These are phyloP conservation scores for Achlya hypogyna DNA, from an alignment of 352 stramenopile species.

Conservation along the genomic window DNA sequence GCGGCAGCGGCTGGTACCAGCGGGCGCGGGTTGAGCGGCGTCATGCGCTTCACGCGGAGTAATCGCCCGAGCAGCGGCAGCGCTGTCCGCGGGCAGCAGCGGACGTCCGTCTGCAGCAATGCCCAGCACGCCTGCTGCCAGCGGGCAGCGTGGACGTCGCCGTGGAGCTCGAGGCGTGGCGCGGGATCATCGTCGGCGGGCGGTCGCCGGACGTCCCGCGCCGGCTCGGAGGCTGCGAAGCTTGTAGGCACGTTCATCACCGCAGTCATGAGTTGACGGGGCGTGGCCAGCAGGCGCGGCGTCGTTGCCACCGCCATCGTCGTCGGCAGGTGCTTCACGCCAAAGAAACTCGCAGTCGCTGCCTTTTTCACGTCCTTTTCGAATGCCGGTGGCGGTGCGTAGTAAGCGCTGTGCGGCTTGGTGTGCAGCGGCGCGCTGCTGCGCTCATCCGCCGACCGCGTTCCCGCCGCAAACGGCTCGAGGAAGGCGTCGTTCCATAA, in stretches of 20 bases:
- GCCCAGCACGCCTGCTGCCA: constrained; percentile 17
- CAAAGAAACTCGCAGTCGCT: constrained; percentile 60
- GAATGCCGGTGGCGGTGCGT: constrained; percentile 48
- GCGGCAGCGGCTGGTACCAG: background rate
- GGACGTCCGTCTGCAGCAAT: background rate
- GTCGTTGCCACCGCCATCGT: constrained; percentile 46
- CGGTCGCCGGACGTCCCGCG: constrained; percentile 20
- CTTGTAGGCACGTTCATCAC: constrained; percentile 41
- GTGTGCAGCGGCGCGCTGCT: constrained; percentile 31
- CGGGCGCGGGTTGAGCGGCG: constrained; percentile 31
- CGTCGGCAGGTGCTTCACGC: constrained; percentile 53
- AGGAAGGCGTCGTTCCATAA: background rate
- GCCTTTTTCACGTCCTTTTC: constrained; percentile 58
- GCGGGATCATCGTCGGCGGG: constrained; percentile 6
- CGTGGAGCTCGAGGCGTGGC: background rate
- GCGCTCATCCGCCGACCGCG: background rate
- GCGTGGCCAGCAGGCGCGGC: constrained; percentile 53
- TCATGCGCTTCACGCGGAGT: background rate
- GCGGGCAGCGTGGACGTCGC: background rate
- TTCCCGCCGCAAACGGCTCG: constrained; percentile 2
- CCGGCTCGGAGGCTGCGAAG: constrained; percentile 11
- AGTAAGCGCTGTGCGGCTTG: constrained; percentile 41
- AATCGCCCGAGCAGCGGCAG: constrained; percentile 46
- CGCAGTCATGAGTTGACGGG: constrained; percentile 63
- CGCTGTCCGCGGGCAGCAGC: background rate